Evolutionary conservation across 345 rosid genomes (phyloP), one percentile per base, ranked within the genome.

Genomic region (Luvunga scandens): DNA sequence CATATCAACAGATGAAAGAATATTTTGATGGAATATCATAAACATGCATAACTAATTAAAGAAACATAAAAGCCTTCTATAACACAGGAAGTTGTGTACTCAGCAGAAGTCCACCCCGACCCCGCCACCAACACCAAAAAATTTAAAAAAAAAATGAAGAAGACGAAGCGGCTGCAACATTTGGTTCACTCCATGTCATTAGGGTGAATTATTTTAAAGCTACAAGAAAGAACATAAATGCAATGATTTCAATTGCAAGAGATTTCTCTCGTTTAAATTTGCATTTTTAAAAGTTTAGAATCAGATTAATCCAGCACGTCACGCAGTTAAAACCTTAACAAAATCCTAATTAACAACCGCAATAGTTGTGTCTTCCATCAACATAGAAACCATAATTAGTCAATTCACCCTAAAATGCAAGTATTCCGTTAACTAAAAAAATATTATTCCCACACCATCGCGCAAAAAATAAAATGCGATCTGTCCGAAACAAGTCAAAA

Each of bases 1-100:
- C 65, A 82, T 66, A 65, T 65, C 27, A 64, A 69, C 25, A 45
- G 68, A 33, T 64, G 19, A 55, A 64, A 56, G 31, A 25, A 65
- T 5, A 34, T 55, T 65, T 33, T 64, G 13, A 38, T 62, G 39
- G 25, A 73, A 27, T 28, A 60, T 59, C 72, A n/a, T 33, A 50
- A 60, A 60, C 28, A 76, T 53, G 33, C 39, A n/a, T n/a, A 69
- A 38, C 30, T 59, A 13, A 59, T n/a, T 38, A 55, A 22, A 59
- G 16, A 77, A 55, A 19, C 18, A 42, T 12, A 39, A n/a, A n/a
- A 62, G 19, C 6, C 16, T 69, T 69, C 18, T 48, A 45, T 24
- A 69, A 60, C 57, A 53, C 57, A 13, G 57, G 57, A 53, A 53
- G 6, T 53, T 19, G 57, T 3, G 18, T 5, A 42, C 50, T 42